A percentile compares a stretch with the other conserved stretches of the same genome.
phyloP scores from a whole-genome alignment of 306 rosid species.

The Rosa lucieae region DNA sequence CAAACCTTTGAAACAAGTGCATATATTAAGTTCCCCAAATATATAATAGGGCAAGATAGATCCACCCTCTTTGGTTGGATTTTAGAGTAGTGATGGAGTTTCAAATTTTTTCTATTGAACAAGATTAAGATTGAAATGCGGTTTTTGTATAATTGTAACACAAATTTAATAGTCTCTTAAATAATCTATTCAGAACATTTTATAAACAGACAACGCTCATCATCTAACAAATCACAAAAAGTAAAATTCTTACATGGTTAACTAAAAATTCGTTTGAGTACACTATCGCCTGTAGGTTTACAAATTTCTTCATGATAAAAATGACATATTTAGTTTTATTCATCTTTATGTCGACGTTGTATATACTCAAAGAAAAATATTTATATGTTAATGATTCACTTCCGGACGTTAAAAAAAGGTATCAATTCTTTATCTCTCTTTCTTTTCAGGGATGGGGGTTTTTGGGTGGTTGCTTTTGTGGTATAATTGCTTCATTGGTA shows the following conservation, averaged over 20 bases:
- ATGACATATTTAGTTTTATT: background rate
- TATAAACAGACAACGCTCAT: no score
- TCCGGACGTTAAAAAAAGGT: background rate
- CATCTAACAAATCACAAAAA: background rate
- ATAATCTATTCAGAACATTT: background rate
- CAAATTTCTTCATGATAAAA: background rate
- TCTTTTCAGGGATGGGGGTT: background rate
- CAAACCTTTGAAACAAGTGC: no score
- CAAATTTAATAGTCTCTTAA: no score
- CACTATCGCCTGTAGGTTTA: background rate
- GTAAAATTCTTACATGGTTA: background rate
- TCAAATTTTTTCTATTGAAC: no score
- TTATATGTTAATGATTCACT: background rate
- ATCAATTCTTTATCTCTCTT: constrained; percentile 5
- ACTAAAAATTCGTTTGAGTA: background rate
- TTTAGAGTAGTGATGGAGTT: no score
- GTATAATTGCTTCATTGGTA: constrained; percentile 44
- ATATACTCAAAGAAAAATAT: background rate
- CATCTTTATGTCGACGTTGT: background rate
- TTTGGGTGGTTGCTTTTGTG: constrained; percentile 25
- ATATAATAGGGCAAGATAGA: no score
- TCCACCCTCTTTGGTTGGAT: no score
- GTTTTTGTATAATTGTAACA: no score
- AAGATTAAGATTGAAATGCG: no score
- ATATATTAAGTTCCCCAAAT: no score